These are phyloP conservation scores for Colletotrichum sp. DNA, from an alignment of 2,329 filamentous ascomycete species.

Conservation along the genomic window DNA sequence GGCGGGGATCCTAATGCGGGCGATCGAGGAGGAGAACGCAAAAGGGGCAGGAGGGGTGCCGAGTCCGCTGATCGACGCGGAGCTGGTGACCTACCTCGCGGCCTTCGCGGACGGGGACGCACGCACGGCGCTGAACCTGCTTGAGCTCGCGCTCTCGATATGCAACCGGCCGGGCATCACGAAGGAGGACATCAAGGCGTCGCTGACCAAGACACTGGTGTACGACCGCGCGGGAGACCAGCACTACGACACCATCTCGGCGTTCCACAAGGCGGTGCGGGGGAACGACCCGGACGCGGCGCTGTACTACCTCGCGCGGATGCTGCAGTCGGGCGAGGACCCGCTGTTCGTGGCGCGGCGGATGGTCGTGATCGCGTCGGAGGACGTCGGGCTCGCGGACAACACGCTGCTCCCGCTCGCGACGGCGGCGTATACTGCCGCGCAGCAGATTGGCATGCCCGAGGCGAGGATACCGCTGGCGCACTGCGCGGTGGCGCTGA, in stretches of 20 bases:
- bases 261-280: slow-evolving; percentile 94
- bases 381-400: slow-evolving; percentile 92
- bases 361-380: slow-evolving; percentile 92
- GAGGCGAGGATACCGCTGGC: slow-evolving; percentile 93
- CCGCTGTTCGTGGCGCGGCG: slow-evolving; percentile 90
- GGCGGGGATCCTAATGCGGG: slow-evolving; percentile 75
- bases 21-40: slow-evolving; percentile 63
- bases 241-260: slow-evolving; percentile 97
- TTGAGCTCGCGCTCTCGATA: slow-evolving; percentile 86
- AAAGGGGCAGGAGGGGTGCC: slow-evolving; percentile 28
- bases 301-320: slow-evolving; percentile 92
- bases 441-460: slow-evolving; percentile 93
- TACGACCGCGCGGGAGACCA: slow-evolving; percentile 96
- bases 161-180: slow-evolving; percentile 69
- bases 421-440: slow-evolving; percentile 83
- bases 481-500: slow-evolving; percentile 83
- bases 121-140: slow-evolving; percentile 87
- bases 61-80: slow-evolving; percentile 72
- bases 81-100: slow-evolving; percentile 81
- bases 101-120: slow-evolving; percentile 92
- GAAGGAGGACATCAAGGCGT: slow-evolving; percentile 77
- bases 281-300: slow-evolving; percentile 87
- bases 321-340: slow-evolving; percentile 95
- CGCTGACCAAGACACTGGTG: slow-evolving; percentile 89
- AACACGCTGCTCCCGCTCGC: slow-evolving; percentile 83